These are phyloP conservation scores for Pichia scutulata DNA, from an alignment of 805 yeast genomes.

Conservation along the genomic window DNA sequence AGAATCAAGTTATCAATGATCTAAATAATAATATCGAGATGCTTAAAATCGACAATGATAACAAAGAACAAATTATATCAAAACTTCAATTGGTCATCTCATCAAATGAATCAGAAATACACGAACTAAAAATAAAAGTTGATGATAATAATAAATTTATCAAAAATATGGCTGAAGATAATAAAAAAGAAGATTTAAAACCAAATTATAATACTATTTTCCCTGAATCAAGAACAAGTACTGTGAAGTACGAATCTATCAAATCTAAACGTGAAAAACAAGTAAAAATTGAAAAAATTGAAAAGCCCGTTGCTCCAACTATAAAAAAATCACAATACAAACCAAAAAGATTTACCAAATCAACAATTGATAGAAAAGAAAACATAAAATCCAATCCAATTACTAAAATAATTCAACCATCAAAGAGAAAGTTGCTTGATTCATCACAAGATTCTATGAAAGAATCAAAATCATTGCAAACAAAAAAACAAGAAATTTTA, in stretches of 20 bases:
- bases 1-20: background rate
- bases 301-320: background rate
- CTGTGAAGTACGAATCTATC: background rate
- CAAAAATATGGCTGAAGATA: conserved; percentile 11
- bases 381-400: background rate
- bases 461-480: background rate
- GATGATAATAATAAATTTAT: background rate
- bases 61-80: background rate
- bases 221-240: background rate
- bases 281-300: background rate
- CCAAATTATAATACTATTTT: background rate
- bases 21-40: background rate
- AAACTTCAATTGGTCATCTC: background rate
- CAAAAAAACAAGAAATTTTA: background rate
- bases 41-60: background rate
- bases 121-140: background rate
- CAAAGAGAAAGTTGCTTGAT: conserved; percentile 8
- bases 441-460: conserved; percentile 1
- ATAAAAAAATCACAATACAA: background rate
- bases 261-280: background rate
- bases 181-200: background rate
- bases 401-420: background rate
- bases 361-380: background rate
- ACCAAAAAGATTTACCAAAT: background rate
- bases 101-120: background rate